phyloP scores from a whole-genome alignment of 176 grass and related monocot species.

The Aegilops speltoides region DNA sequence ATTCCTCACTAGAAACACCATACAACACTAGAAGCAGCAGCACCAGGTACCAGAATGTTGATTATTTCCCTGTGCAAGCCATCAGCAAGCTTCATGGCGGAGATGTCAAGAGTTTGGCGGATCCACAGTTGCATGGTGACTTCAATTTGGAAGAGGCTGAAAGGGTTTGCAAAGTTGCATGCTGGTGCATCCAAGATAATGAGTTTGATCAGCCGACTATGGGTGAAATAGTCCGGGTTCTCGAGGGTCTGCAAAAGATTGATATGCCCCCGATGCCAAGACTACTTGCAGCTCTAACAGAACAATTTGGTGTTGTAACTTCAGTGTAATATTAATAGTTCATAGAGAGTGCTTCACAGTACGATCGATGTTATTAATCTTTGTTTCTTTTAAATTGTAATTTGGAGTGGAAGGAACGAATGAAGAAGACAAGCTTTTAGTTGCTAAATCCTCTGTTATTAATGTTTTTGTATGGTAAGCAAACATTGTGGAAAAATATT shows the following conservation, averaged over 20 bases:
- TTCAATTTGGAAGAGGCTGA: neutral
- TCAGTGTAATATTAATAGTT: neutral
- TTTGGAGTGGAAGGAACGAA: neutral
- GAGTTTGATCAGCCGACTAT: neutral
- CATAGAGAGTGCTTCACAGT: neutral
- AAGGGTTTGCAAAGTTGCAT: neutral
- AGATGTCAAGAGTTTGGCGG: neutral
- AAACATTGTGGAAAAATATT: no score
- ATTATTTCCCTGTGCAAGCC: neutral
- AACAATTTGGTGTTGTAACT: neutral
- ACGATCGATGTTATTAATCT: neutral
- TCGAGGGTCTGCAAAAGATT: neutral
- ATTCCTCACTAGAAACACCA: neutral
- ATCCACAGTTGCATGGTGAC: neutral
- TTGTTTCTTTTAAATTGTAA: neutral
- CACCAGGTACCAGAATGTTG: neutral
- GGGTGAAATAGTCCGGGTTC: neutral
- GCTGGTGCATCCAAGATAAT: slow-evolving; percentile 5
- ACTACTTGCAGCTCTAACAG: neutral
- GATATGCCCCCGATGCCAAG: neutral
- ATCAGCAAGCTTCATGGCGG: neutral
- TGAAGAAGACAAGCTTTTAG: neutral
- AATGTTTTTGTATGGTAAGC: neutral
- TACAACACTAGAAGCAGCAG: neutral
- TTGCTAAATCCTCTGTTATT: neutral